phyloP scores from a whole-genome alignment of 2,329 filamentous ascomycete genomes.

The Aspergillus pseudotamarii region DNA sequence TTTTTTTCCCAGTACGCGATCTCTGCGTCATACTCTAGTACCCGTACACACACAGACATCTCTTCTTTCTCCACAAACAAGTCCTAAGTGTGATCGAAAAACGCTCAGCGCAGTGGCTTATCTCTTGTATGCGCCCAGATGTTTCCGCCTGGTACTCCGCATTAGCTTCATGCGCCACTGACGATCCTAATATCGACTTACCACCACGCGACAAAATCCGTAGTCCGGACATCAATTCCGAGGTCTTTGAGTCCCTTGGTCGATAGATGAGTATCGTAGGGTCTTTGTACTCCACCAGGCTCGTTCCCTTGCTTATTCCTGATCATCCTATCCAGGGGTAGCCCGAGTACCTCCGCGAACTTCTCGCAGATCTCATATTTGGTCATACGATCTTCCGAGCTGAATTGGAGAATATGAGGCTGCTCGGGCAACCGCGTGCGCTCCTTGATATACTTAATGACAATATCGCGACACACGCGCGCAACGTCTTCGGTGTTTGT shows the following conservation, averaged over 20 bases:
- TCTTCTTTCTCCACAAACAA: background rate
- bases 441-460: slow-evolving; percentile 65
- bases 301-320: slow-evolving; percentile 71
- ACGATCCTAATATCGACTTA: slow-evolving; percentile 30
- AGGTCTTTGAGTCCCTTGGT: slow-evolving; percentile 72
- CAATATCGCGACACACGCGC: slow-evolving; percentile 74
- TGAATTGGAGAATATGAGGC: slow-evolving; percentile 78
- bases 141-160: slow-evolving; percentile 30
- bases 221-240: slow-evolving; percentile 72
- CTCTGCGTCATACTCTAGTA: background rate
- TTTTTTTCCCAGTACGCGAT: background rate
- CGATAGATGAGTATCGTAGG: slow-evolving; percentile 86
- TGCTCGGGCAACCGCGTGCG: slow-evolving; percentile 56
- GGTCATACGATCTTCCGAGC: slow-evolving; percentile 81
- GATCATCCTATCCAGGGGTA: slow-evolving; percentile 69
- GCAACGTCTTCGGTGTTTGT: slow-evolving; percentile 88
- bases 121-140: slow-evolving; percentile 34
- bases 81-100: background rate
- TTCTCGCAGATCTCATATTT: slow-evolving; percentile 86
- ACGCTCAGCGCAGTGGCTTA: slow-evolving; percentile 7
- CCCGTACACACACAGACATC: background rate
- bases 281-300: slow-evolving; percentile 73
- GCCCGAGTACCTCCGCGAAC: slow-evolving; percentile 77
- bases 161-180: slow-evolving; percentile 16
- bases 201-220: slow-evolving; percentile 84